These are phyloP conservation scores for Heterobasidion occidentale DNA, from an alignment of 1,284 basidiomycete species.

Conservation along the genomic window DNA sequence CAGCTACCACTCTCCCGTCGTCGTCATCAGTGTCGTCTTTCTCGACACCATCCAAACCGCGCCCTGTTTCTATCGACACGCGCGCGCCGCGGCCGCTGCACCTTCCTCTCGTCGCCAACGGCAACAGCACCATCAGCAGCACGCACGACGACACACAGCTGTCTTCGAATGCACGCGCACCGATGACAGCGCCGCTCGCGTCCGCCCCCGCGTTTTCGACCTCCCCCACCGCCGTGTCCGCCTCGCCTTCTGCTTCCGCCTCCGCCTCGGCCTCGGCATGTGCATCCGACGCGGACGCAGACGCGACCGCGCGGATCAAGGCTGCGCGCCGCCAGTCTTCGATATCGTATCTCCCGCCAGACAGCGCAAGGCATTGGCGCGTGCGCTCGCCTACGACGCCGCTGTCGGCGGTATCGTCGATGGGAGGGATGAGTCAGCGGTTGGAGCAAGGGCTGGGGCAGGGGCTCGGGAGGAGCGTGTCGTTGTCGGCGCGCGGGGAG, in stretches of 20 bases:
- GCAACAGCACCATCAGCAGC: not conserved
- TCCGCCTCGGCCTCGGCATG: not conserved
- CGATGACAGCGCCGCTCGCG: not conserved
- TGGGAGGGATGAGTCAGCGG: not conserved
- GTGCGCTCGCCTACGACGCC: conserved; percentile 1
- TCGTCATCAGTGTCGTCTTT: not conserved
- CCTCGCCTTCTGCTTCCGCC: not conserved
- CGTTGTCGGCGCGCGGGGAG: conserved; percentile 1
- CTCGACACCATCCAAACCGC: not conserved
- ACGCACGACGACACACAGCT: not conserved
- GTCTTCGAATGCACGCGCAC: not conserved
- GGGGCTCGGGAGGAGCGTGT: conserved; percentile 3
- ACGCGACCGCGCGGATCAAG: not conserved
- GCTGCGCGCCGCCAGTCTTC: conserved; percentile 46
- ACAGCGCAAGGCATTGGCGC: conserved; percentile 21
- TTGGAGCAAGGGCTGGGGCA: conserved; percentile 2
- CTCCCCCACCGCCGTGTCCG: not conserved
- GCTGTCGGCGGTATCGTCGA: conserved; percentile 18
- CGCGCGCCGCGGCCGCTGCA: not conserved
- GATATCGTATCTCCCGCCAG: conserved; percentile 48
- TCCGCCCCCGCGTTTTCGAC: not conserved
- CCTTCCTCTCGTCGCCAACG: not conserved
- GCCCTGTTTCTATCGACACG: not conserved
- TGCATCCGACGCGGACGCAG: not conserved
- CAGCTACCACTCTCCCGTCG: not conserved